Conservation (phyloP, 768 basidiomycete species). For the Pisolithus orientalis region DNA sequence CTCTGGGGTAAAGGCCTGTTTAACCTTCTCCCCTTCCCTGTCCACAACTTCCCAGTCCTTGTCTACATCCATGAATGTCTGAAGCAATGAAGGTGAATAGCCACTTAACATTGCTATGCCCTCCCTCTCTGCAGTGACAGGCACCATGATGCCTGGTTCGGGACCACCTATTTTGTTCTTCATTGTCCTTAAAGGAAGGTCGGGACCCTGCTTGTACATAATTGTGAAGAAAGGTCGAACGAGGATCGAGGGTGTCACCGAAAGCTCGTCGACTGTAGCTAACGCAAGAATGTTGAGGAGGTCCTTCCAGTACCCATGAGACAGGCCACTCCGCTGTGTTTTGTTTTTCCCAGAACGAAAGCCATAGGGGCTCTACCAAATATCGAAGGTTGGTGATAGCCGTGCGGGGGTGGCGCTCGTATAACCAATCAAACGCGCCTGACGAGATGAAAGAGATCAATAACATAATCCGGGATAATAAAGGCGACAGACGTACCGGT, state of each 20-base stretch:
- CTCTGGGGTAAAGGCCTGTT: conserved; percentile 33
- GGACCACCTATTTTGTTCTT: conserved; percentile 20
- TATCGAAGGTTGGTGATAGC: conserved; percentile 54
- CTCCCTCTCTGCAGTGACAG: conserved; percentile 32
- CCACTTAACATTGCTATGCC: conserved; percentile 70
- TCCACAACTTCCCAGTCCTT: conserved; percentile 34
- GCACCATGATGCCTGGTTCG: background rate
- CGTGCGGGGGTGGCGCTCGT: conserved; percentile 61
- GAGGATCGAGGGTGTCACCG: background rate
- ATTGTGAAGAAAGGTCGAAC: conserved; percentile 22
- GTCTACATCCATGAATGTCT: conserved; percentile 60
- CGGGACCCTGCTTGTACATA: conserved; percentile 14
- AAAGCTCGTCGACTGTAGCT: conserved; percentile 47
- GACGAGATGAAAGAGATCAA: background rate
- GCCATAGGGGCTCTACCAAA: conserved; percentile 52
- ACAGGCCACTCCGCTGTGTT: conserved; percentile 4
- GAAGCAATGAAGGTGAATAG: conserved; percentile 63
- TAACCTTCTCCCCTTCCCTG: conserved; percentile 19
- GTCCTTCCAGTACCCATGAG: conserved; percentile 75
- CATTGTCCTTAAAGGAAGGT: conserved; percentile 18
- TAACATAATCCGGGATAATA: background rate
- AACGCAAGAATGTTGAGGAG: conserved; percentile 62
- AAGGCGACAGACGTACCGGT: conserved; percentile 31
- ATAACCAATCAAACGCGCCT: conserved; percentile 65
- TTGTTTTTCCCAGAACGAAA: conserved; percentile 19